Evolutionary conservation across 2,329 filamentous ascomycete species (phyloP), one percentile per base, ranked within the genome.

Genomic region (Nigrospora oryzae): DNA sequence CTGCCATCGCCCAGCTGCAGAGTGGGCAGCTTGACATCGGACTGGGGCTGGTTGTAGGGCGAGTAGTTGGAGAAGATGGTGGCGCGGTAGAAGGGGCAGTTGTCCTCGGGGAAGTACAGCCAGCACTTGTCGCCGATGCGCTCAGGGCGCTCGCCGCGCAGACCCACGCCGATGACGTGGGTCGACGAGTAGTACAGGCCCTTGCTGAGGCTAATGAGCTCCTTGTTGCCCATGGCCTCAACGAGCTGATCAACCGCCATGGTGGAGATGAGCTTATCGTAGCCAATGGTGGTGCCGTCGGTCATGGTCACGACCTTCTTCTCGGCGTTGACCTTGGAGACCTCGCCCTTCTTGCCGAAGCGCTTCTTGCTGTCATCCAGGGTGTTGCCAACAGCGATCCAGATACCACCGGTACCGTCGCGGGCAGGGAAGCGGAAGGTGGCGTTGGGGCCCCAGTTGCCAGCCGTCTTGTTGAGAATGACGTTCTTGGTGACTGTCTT

Each of bases 61-160:
- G 93, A 97, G 79, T 98, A 98, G 81, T 98, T 98, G 70, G 91
- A 97, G 81, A 98, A 98, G 73, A 98, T 97, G 63, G 93, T 98
- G 62, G 93, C 93, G 57, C 93, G 88, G 79, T 98, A 98, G 79
- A 98, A 98, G 64, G 89, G 89, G 76, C 89, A 96, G 79, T 98
- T 85, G 68, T 95, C 86, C 69, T 98, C 93, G 51, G 93, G 93
- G 82, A 97, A 98, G 81, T 98, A 98, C 54, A 98, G 77, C 90
- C 93, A 98, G 83, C 93, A 98, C 80, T 97, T 98, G 75, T 98
- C 93, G 54, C 93, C 93, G 57, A 98, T 98, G 63, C 89, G 86
- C 68, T 95, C 89, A 35, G 93, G 93, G 55, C 93, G 88, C 60
- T 77, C 79, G 54, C 93, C 93, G 63, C 93, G 89, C 61, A 98